These are phyloP conservation scores for Vigna angularis DNA, from an alignment of 306 rosid species.

Conservation along the genomic window DNA sequence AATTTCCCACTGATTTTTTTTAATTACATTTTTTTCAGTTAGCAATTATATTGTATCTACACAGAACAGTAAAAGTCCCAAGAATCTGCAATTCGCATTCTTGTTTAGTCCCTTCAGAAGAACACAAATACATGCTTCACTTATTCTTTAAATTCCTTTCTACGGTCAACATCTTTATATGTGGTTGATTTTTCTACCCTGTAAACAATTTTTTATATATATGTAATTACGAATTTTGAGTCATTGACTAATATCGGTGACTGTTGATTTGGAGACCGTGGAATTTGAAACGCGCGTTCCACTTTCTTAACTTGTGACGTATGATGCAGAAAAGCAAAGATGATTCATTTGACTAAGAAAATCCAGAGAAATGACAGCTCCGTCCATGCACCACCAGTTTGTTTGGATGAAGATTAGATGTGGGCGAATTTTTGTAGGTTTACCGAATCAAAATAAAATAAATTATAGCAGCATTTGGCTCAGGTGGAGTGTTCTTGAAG, in stretches of 20 bases:
- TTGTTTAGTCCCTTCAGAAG: neutral
- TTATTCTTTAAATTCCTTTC: slow-evolving; percentile 17
- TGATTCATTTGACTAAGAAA: neutral
- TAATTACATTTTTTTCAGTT: slow-evolving; percentile 5
- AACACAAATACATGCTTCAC: neutral
- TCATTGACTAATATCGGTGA: neutral
- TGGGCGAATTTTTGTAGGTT: neutral
- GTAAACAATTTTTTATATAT: neutral
- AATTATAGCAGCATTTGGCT: neutral
- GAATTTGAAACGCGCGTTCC: slow-evolving; percentile 2
- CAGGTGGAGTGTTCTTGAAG: neutral
- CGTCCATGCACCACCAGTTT: neutral
- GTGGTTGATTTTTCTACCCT: neutral
- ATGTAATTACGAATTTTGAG: neutral
- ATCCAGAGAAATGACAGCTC: neutral
- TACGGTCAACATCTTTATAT: slow-evolving; percentile 1
- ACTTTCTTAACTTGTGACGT: neutral
- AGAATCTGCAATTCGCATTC: slow-evolving; percentile 1
- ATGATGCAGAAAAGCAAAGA: neutral
- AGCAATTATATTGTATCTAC: slow-evolving; percentile 14
- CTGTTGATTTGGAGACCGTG: neutral
- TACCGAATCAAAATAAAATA: neutral
- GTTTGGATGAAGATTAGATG: neutral
- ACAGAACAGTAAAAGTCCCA: slow-evolving; percentile 12
- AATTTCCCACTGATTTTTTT: slow-evolving; percentile 6